Percentiles rank a stretch among this genome's conserved stretches.
Evolutionary conservation across 306 rosid species (phyloP).

Genomic region (Quercus variabilis): DNA sequence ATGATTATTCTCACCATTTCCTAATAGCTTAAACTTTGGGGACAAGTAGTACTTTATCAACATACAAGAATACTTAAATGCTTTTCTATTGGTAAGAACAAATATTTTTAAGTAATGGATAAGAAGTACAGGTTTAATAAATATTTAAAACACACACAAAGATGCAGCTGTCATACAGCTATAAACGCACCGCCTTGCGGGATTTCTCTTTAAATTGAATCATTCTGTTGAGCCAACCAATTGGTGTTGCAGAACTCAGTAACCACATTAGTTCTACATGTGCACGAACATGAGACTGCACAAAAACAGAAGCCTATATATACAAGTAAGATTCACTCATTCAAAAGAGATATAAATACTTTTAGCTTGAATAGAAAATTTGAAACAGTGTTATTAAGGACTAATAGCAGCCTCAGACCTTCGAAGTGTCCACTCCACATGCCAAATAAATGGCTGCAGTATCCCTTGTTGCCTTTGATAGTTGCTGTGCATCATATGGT

Average conservation of each 20-base stretch:
- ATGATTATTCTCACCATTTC: no score
- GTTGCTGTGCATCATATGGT: slow-evolving; percentile 67
- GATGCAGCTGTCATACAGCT: slow-evolving; percentile 44
- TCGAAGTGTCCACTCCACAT: slow-evolving; percentile 89
- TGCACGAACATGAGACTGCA: slow-evolving; percentile 95
- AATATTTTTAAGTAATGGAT: neutral
- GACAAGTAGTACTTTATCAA: no score
- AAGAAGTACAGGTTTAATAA: neutral
- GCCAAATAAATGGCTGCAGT: slow-evolving; percentile 97
- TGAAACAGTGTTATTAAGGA: slow-evolving; percentile 6
- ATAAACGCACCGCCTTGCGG: slow-evolving; percentile 86
- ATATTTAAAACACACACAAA: slow-evolving; percentile 22
- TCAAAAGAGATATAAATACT: slow-evolving; percentile 1
- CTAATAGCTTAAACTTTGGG: no score
- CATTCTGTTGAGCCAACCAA: slow-evolving; percentile 93
- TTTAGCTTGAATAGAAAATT: slow-evolving; percentile 13
- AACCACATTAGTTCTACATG: slow-evolving; percentile 98
- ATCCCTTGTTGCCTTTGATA: slow-evolving; percentile 75
- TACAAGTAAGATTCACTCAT: slow-evolving; percentile 26
- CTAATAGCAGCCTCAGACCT: slow-evolving; percentile 46
- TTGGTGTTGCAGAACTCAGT: slow-evolving; percentile 80
- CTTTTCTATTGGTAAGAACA: no score
- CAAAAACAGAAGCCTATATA: slow-evolving; percentile 87
- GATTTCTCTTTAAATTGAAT: slow-evolving; percentile 99
- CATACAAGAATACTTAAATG: neutral